Evolutionary conservation across 148 eudicot species (phyloP), one percentile per base, ranked within the genome.

Genomic region (Vaccinium corymbosum): DNA sequence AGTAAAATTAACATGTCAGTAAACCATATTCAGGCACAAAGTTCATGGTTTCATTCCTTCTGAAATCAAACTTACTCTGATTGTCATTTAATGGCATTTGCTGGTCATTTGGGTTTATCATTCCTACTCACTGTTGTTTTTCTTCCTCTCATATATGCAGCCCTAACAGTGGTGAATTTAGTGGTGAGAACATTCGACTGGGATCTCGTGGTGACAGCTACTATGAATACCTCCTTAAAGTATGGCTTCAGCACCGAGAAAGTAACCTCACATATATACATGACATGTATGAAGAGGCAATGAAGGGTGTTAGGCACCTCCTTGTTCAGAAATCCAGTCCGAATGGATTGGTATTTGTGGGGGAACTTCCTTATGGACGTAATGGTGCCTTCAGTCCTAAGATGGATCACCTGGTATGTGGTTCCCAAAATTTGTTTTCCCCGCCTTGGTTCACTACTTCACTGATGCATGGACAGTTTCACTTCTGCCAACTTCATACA

Each of bases 181-280:
- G 88, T 88, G 99, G 99, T 70, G 88, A 92, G 49, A 94, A 92
- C 87, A 96, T 96, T 83, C 90, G 98, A 85, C 85, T 96, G 85
- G 99, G 99, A 89, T 96, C 99, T 83, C 98, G 98, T 49, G 99
- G 99, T 32, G 99, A 96, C 89, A 96, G 99, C 93, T 96, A 94
- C 82, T 96, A 96, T 84, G 99, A 96, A 89, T 96, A 96, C 88
- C 94, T 96, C 57, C 86, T 96, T 50, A 96, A 96, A 93, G 94
- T 96, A 55, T 96, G 98, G 98, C 93, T 96, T 90, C 99, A 94
- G 87, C 90, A 88, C 68, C 89, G 87, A 83, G 90, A 87, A 75
- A 89, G 89, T 83, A 93, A 93, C 68, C 82, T 91, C 81, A 90
- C 98, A 48, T 96, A 92, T 85, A 87, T 94, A 84, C 83, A 93